phyloP scores from a whole-genome alignment of 1,284 basidiomycete genomes.

The Sanghuangporus baumii region DNA sequence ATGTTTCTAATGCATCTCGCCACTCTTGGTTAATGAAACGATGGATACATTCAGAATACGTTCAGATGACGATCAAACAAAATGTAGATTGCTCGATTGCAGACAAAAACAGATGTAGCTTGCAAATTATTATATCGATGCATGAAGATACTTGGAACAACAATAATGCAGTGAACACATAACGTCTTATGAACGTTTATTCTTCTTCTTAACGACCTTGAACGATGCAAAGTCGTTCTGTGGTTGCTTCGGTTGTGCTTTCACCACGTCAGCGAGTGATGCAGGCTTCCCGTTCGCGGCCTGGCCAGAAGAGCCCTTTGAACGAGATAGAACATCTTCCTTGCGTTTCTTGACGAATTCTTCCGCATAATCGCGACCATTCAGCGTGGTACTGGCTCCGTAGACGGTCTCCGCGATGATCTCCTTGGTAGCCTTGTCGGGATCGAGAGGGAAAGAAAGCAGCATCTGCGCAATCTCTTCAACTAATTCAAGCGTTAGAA shows the following conservation, averaged over 20 bases:
- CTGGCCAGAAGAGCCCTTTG: conserved; percentile 38
- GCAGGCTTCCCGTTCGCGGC: conserved; percentile 45
- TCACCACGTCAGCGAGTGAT: conserved; percentile 85
- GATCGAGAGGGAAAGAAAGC: conserved; percentile 85
- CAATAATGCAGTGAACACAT: not conserved
- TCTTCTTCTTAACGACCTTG: conserved; percentile 92
- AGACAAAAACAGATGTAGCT: not conserved
- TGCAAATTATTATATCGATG: not conserved
- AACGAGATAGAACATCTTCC: conserved; percentile 52
- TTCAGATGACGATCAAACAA: not conserved
- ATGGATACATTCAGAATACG: not conserved
- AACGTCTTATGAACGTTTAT: conserved; percentile 49
- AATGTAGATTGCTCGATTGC: not conserved
- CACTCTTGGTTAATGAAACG: too few relatives aligned
- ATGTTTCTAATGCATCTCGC: too few relatives aligned
- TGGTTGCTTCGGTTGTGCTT: conserved; percentile 74
- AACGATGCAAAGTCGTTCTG: conserved; percentile 77
- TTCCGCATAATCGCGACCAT: conserved; percentile 89
- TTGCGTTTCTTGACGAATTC: conserved; percentile 89
- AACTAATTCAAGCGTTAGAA: conserved; percentile 40
- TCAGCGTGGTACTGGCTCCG: conserved; percentile 88
- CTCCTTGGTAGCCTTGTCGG: conserved; percentile 75
- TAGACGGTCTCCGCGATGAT: conserved; percentile 93
- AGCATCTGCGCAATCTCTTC: conserved; percentile 93
- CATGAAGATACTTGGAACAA: not conserved